These are phyloP conservation scores for Ustilago trichophora DNA, from an alignment of 1,284 basidiomycete genomes.

Conservation along the genomic window DNA sequence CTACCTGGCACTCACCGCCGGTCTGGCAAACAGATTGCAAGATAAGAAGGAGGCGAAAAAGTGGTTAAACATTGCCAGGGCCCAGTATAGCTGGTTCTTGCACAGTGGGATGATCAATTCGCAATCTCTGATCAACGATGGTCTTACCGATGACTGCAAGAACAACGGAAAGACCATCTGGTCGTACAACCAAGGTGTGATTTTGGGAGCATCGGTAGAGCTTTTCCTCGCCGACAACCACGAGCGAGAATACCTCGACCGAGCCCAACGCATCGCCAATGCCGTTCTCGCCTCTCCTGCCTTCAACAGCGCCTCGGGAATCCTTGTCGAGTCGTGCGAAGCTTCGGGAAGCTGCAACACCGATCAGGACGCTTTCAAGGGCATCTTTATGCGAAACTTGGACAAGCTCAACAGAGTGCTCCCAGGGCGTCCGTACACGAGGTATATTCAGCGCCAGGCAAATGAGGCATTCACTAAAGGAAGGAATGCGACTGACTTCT, in stretches of 20 bases:
- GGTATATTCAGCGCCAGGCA: constrained; percentile 8
- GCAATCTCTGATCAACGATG: constrained; percentile 13
- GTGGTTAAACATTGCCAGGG: constrained; percentile 4
- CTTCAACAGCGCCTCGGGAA: constrained; percentile 2
- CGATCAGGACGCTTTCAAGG: constrained; percentile 23
- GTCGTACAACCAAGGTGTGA: constrained; percentile 9
- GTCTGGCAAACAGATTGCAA: constrained; percentile 3
- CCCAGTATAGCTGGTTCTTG: constrained; percentile 12
- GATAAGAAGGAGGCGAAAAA: constrained; percentile 4
- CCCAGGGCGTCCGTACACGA: neutral
- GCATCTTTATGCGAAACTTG: constrained; percentile 13
- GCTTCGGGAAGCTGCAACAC: constrained; percentile 5
- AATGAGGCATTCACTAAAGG: neutral
- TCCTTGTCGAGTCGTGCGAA: constrained; percentile 8
- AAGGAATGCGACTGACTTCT: constrained; percentile 14
- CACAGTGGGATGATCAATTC: constrained; percentile 20
- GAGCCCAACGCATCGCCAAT: constrained; percentile 1
- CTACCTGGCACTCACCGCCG: constrained; percentile 18
- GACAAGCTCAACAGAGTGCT: constrained; percentile 8
- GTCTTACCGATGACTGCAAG: constrained; percentile 11
- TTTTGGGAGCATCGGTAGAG: constrained; percentile 4
- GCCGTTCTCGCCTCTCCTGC: constrained; percentile 1
- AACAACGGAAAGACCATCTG: constrained; percentile 13
- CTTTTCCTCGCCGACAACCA: constrained; percentile 6
- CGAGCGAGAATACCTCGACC: neutral